Conservation (phyloP, 1,139 yeast genomes). For the Blastobotrys raffinosifermentans region DNA sequence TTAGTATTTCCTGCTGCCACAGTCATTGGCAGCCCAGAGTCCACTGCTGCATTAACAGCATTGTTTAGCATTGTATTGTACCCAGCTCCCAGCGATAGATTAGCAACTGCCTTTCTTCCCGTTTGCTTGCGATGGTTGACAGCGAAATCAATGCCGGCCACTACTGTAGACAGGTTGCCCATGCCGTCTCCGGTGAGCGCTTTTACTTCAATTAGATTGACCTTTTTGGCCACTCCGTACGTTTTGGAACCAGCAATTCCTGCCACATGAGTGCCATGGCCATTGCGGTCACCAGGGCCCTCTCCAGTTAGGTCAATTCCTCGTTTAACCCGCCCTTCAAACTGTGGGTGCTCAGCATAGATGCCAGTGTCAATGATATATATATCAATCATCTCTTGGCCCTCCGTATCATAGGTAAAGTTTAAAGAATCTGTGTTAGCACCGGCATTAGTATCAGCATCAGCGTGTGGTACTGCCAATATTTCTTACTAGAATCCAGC, state of each 20-base stretch:
- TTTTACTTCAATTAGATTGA: slow-evolving; percentile 62
- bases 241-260: slow-evolving; percentile 74
- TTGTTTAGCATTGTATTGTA: slow-evolving; percentile 59
- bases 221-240: slow-evolving; percentile 75
- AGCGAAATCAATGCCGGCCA: slow-evolving; percentile 72
- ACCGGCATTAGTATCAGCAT: slow-evolving; percentile 26
- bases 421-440: slow-evolving; percentile 21
- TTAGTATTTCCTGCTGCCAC: slow-evolving; percentile 89
- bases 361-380: slow-evolving; percentile 83
- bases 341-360: slow-evolving; percentile 52
- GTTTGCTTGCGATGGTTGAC: slow-evolving; percentile 50
- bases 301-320: slow-evolving; percentile 61
- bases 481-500: no score
- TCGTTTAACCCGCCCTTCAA: slow-evolving; percentile 53
- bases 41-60: slow-evolving; percentile 69
- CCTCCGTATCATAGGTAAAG: slow-evolving; percentile 38
- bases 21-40: slow-evolving; percentile 68
- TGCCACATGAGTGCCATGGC: slow-evolving; percentile 84
- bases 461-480: no score
- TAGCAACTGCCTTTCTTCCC: slow-evolving; percentile 59
- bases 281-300: slow-evolving; percentile 60
- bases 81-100: slow-evolving; percentile 72
- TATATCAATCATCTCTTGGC: slow-evolving; percentile 48
- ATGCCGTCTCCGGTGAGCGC: slow-evolving; percentile 61
- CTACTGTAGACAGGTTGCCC: slow-evolving; percentile 56